Conservation (phyloP, 2,329 filamentous ascomycete species). For the Pyrenophora graminea region DNA sequence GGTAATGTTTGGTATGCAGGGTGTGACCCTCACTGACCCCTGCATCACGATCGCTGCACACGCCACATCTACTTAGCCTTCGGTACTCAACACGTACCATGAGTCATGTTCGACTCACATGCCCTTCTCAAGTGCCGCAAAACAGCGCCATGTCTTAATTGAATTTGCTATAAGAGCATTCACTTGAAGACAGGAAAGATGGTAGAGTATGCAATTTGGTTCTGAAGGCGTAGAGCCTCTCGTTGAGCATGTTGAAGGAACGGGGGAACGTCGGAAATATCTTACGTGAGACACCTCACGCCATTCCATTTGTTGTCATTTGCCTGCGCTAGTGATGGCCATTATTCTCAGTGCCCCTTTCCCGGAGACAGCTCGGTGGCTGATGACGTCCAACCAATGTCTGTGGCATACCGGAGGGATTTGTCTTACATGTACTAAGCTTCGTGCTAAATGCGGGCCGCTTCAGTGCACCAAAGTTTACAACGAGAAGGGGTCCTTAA, state of each 20-base stretch:
- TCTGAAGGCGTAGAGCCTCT: too few species aligned
- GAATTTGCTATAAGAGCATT: too few species aligned
- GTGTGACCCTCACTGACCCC: neutral
- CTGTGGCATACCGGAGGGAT: neutral
- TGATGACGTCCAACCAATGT: neutral
- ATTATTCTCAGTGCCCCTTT: constrained; percentile 2
- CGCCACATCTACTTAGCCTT: constrained; percentile 5
- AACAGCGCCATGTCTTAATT: too few species aligned
- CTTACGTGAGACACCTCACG: neutral
- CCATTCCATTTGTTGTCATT: constrained; percentile 6
- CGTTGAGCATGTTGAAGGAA: neutral
- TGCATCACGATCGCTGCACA: neutral
- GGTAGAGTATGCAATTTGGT: too few species aligned
- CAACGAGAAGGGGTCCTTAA: too few species aligned
- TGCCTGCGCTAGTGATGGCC: constrained; percentile 2
- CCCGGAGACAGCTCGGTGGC: neutral
- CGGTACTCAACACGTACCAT: neutral
- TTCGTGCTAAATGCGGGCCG: too few species aligned
- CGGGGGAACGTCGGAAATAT: neutral
- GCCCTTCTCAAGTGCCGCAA: too few species aligned
- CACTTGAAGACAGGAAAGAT: too few species aligned
- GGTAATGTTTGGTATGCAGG: neutral
- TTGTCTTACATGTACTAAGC: too few species aligned
- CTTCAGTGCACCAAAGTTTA: too few species aligned
- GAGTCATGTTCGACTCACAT: neutral